Percentiles rank a stretch among this genome's conserved stretches.
Conservation (phyloP, 306 rosid genomes). For the Ormosia emarginata region DNA sequence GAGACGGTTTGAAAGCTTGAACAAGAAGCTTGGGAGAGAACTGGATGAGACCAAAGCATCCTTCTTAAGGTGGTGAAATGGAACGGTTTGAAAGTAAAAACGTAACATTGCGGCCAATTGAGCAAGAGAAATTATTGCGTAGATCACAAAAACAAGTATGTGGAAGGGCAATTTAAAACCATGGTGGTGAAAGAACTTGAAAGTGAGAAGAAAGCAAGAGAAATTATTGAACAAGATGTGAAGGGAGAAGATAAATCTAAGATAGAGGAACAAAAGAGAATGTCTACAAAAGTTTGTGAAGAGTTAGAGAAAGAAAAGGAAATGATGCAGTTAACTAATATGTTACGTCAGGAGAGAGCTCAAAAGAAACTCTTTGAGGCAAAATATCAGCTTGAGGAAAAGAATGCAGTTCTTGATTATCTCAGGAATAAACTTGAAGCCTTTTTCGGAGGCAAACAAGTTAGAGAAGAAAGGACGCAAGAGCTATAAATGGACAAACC, state of each 20-base stretch:
- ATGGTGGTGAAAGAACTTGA: constrained; percentile 86
- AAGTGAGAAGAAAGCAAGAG: constrained; percentile 91
- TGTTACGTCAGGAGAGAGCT: constrained; percentile 68
- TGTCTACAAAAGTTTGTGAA: constrained; percentile 54
- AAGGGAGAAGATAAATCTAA: constrained; percentile 69
- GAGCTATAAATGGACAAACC: constrained; percentile 64
- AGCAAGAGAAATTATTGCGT: too few species aligned
- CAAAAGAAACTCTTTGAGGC: constrained; percentile 70
- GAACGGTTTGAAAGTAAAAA: too few species aligned
- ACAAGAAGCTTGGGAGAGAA: constrained; percentile 93
- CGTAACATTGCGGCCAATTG: too few species aligned
- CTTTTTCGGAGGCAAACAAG: constrained; percentile 64
- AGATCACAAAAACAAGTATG: too few species aligned
- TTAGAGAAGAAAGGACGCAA: constrained; percentile 65
- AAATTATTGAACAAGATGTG: constrained; percentile 80
- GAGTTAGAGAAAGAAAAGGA: constrained; percentile 79
- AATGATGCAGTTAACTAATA: constrained; percentile 66
- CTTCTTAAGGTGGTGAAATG: too few species aligned
- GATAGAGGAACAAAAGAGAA: constrained; percentile 53
- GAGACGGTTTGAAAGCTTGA: constrained; percentile 83
- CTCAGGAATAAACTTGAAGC: constrained; percentile 89
- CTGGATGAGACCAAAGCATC: constrained; percentile 80
- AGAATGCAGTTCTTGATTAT: constrained; percentile 71
- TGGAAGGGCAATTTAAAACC: too few species aligned
- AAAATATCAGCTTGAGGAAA: constrained; percentile 72